phyloP scores from a whole-genome alignment of 331 rosid genomes.

The Spiraea crenata region DNA sequence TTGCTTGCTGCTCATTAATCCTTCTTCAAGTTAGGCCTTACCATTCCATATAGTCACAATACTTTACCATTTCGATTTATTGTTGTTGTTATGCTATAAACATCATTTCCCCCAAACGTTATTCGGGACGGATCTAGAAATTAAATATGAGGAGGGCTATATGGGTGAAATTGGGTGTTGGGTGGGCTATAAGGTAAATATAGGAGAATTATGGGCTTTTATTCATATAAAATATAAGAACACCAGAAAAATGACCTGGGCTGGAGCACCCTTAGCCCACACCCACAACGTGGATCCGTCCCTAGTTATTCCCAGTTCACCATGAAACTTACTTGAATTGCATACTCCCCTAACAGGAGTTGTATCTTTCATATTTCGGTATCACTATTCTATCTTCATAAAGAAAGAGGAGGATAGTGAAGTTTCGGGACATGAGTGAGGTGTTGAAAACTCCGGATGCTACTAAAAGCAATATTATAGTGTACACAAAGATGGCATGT shows the following conservation, averaged over 20 bases:
- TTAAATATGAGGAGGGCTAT: too few species aligned
- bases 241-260: too few species aligned
- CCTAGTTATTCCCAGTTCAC: conserved; percentile 15
- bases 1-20: conserved; percentile 30
- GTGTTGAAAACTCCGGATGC: conserved; percentile 48
- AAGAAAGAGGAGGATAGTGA: too few species aligned
- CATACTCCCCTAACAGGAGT: conserved; percentile 8
- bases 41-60: conserved; percentile 22
- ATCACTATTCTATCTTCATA: too few species aligned
- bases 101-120: background rate
- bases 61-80: background rate
- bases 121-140: too few species aligned
- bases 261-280: too few species aligned
- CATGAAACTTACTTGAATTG: conserved; percentile 20
- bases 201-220: too few species aligned
- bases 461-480: conserved; percentile 39
- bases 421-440: conserved; percentile 32
- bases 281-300: too few species aligned
- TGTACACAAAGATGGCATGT: conserved; percentile 51
- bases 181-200: too few species aligned
- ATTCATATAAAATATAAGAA: too few species aligned
- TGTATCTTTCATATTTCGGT: conserved; percentile 7
- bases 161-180: too few species aligned
- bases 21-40: conserved; percentile 28
- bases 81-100: conserved; percentile 1